Base-by-base conservation (phyloP, 441 rosid genomes). In the Cnidoscolus chayamansa region DNA sequence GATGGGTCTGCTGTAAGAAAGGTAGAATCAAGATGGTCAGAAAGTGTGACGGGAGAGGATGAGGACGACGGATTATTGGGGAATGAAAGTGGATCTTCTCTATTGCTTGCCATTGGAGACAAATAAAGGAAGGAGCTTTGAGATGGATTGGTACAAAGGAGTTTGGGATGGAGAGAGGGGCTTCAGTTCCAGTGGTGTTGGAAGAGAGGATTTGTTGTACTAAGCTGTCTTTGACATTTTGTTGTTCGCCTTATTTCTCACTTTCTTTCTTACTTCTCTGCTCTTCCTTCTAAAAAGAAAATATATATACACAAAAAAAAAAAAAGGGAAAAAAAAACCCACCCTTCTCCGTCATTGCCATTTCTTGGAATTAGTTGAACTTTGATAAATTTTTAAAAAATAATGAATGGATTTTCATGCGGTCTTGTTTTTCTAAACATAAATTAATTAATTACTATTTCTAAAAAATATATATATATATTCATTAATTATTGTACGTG, bases 21-120 rank as follows among this genome's bases (percentile, higher is more conserved):
- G 79, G 81, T 78, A 75, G 81, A 64, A 75, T 87, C 87, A 60
- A 88, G 85, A 70, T 80, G 87, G 73, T 83, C 89, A 45, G 91
- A 83, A 37, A 76, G 90, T 40, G 89, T 84, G 74, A 86, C 81
- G 55, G 95, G 94, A 49, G 92, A 88, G n/a, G 97, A 87, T 0
- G 92, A 83, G 7, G 87, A 78, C 0, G 92, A 85, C 25, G 84
- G 89, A 73, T 80, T 84, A 76, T 70, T 80, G 13, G 88, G 65
- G 56, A 86, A 88, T 10, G 88, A 74, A 50, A 90, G 84, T 49
- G 85, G 82, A 48, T 87, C 97, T 53, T 89, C 94, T 70, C 90
- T 81, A 70, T 77, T 86, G 77, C 87, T 88, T 51, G 85, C 89
- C 97, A 91, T 91, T 69, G 35, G 31, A 54, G 62, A 15, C 0